Base-by-base conservation (phyloP, 1,284 basidiomycete species). In the Trichosporon coremiiforme region DNA sequence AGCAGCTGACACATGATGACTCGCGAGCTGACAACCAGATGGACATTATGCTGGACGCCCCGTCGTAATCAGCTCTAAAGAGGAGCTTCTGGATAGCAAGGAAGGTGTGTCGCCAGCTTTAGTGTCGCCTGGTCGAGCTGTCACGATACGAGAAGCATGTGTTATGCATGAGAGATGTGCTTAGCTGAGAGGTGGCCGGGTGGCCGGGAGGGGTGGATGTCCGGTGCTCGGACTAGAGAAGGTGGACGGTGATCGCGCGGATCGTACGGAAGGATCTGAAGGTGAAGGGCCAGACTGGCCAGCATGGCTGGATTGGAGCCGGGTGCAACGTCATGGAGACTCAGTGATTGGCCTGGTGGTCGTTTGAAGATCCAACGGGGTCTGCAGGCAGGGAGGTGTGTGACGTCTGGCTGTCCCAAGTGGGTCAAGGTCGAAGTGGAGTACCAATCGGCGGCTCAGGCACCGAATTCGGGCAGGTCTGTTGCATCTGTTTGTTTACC, bases 31-130 rank as follows among this genome's bases (percentile, higher is more conserved):
- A 53, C 20, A 2, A 22, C 2, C 70, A 81, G 80, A 81, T 81
- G 80, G 80, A 80, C 53, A 74, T 79, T 64, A 78, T 81, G 29
- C 72, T 81, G 50, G 79, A 81, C 57, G 77, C 80, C 15, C 80
- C 80, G 22, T 77, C 74, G 71, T 76, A 70, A 31, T 36, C 50
- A 10, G 35, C 31, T 63, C 20, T 5, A 6, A 25, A 25, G 25
- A 12, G 17, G 41, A 45, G 41, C 17, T 6, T 45, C 17, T 45
- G 41, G 41, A 45, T 45, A 45, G 15, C 17, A 6, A 45, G 41
- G 17, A 38, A 38, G 36, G 36, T 38, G 36, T 38, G 17, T 10
- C 5, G 41, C 12, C 41, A 25, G 9, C 4, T n/a, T 15, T 10
- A 45, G 6, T 6, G 15, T 45, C 17, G 33, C 33, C 15, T 6